A percentile compares a stretch with the other conserved stretches of the same genome.
Conservation (phyloP, 2,329 filamentous ascomycete genomes). For the Neonectria coccinea region DNA sequence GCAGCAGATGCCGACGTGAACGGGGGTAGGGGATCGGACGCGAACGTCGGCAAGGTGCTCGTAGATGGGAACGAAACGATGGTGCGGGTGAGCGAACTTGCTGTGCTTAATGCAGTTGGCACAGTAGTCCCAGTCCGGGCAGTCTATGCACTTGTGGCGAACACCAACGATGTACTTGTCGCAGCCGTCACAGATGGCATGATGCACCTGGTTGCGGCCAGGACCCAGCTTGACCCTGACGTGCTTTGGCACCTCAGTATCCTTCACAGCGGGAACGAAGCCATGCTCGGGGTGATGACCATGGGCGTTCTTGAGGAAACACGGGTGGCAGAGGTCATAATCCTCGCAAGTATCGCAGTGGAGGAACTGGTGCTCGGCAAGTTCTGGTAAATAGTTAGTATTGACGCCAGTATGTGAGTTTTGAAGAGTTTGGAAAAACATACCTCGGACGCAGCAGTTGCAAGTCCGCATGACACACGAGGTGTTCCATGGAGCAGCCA, state of each 20-base stretch:
- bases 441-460: constrained; percentile 69
- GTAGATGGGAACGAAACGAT: constrained; percentile 91
- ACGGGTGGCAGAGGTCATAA: constrained; percentile 89
- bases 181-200: constrained; percentile 94
- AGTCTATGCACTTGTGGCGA: constrained; percentile 96
- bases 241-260: constrained; percentile 69
- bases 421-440: constrained; percentile 5
- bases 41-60: constrained; percentile 66
- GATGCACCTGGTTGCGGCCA: constrained; percentile 84
- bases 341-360: constrained; percentile 89
- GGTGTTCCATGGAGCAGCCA: constrained; percentile 35
- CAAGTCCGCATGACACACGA: constrained; percentile 70
- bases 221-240: constrained; percentile 78
- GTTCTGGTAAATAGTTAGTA: constrained; percentile 59
- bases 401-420: neutral
- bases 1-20: constrained; percentile 90
- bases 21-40: constrained; percentile 49
- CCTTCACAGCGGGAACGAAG: constrained; percentile 76
- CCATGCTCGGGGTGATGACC: constrained; percentile 91
- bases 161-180: constrained; percentile 88
- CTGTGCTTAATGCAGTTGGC: constrained; percentile 77
- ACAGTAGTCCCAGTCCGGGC: constrained; percentile 98
- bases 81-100: constrained; percentile 77
- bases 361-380: constrained; percentile 83
- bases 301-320: constrained; percentile 81